These are phyloP conservation scores for Lyophyllum shimeji DNA, from an alignment of 768 basidiomycete genomes.

Conservation along the genomic window DNA sequence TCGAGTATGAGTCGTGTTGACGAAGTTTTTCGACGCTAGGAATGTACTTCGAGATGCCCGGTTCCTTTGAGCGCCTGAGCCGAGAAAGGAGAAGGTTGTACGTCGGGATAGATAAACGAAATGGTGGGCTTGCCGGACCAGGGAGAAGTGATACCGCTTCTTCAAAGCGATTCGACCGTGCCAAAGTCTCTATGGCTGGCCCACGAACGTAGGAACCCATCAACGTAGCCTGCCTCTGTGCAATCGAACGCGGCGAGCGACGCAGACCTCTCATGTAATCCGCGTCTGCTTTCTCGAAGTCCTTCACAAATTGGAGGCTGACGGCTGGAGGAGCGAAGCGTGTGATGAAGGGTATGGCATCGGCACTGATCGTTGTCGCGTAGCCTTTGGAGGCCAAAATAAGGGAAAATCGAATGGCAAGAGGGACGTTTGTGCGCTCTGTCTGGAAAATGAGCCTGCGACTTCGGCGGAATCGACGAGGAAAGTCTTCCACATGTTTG, in stretches of 20 bases:
- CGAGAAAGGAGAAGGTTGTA: conserved; percentile 33
- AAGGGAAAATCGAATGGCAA: conserved; percentile 31
- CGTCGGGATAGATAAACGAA: conserved; percentile 34
- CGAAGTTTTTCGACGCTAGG: conserved; percentile 19
- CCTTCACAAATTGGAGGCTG: conserved; percentile 38
- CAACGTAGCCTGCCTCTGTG: conserved; percentile 2
- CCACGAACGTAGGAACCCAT: conserved; percentile 27
- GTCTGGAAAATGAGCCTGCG: conserved; percentile 23
- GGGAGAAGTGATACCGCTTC: conserved; percentile 50
- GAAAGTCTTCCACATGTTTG: background rate
- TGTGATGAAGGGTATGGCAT: conserved; percentile 37
- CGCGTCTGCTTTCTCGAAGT: conserved; percentile 26
- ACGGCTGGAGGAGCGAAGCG: conserved; percentile 38
- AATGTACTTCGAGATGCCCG: conserved; percentile 9
- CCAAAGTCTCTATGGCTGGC: conserved; percentile 42
- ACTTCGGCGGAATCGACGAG: conserved; percentile 18
- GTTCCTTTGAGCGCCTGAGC: conserved; percentile 16
- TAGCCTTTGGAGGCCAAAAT: conserved; percentile 41
- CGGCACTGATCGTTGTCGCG: conserved; percentile 14
- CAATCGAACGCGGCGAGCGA: background rate
- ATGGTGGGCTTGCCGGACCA: conserved; percentile 23
- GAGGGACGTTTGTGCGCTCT: conserved; percentile 21
- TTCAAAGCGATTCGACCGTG: conserved; percentile 32
- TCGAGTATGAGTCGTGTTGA: conserved; percentile 6
- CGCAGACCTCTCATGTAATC: conserved; percentile 18